Conservation (phyloP, 768 basidiomycete species). For the Glaciozyma martinii region DNA sequence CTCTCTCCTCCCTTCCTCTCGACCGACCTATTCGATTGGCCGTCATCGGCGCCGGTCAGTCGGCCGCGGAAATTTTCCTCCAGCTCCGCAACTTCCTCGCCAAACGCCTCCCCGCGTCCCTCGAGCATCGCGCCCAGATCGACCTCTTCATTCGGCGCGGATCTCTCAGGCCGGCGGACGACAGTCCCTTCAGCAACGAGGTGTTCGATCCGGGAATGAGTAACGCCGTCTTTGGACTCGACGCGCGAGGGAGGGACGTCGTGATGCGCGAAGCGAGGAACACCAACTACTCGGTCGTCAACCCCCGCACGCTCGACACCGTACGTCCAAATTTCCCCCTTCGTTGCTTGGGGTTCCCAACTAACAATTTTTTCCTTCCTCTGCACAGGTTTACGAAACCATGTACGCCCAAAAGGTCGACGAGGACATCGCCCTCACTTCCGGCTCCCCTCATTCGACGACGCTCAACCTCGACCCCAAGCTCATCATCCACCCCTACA, state of each 20-base stretch:
- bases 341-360: conserved; percentile 18
- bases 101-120: conserved; percentile 4
- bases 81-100: conserved; percentile 12
- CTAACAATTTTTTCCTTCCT: background rate
- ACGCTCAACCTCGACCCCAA: conserved; percentile 41
- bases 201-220: conserved; percentile 50
- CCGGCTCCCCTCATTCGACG: conserved; percentile 32
- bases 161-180: conserved; percentile 49
- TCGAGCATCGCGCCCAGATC: conserved; percentile 41
- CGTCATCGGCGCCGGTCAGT: conserved; percentile 28
- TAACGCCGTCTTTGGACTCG: conserved; percentile 43
- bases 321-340: conserved; percentile 42
- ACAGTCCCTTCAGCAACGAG: conserved; percentile 51
- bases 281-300: conserved; percentile 53
- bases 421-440: conserved; percentile 41
- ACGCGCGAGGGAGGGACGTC: conserved; percentile 40
- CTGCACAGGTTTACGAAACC: conserved; percentile 48
- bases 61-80: conserved; percentile 28
- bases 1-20: conserved; percentile 42
- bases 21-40: conserved; percentile 27
- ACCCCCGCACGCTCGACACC: conserved; percentile 41
- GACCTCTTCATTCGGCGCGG: conserved; percentile 51
- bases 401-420: conserved; percentile 50
- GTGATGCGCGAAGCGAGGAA: conserved; percentile 46
- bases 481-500: conserved; percentile 42